These are phyloP conservation scores for Lachnellula occidentalis DNA, from an alignment of 2,329 filamentous ascomycete genomes.

Conservation along the genomic window DNA sequence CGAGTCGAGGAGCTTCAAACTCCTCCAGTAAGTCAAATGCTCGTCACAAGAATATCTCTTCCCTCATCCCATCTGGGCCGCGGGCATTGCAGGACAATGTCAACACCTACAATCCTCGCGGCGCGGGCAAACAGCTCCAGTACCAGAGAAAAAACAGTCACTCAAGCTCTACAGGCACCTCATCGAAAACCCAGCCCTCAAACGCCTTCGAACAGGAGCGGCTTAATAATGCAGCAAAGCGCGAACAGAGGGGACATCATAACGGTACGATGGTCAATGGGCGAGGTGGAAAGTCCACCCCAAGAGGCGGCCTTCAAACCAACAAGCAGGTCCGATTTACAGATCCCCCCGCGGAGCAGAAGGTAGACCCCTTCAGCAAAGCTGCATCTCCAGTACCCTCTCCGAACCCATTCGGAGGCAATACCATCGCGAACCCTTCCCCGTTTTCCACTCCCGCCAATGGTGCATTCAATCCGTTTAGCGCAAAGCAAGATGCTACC, in stretches of 20 bases:
- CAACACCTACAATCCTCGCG: slow-evolving; percentile 6
- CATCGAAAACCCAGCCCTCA: slow-evolving; percentile 8
- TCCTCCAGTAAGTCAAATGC: slow-evolving; percentile 28
- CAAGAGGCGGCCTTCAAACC: slow-evolving; percentile 9
- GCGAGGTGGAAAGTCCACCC: slow-evolving; percentile 19
- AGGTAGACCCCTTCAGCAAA: slow-evolving; percentile 6
- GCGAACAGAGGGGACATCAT: slow-evolving; percentile 21
- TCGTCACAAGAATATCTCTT: neutral
- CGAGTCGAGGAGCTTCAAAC: slow-evolving; percentile 30
- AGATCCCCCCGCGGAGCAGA: slow-evolving; percentile 9
- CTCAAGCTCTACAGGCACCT: slow-evolving; percentile 19
- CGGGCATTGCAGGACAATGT: slow-evolving; percentile 11
- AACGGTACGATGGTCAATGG: slow-evolving; percentile 16
- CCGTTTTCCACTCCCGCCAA: slow-evolving; percentile 11
- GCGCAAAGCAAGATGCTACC: neutral
- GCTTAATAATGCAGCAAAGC: slow-evolving; percentile 31
- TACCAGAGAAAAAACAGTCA: slow-evolving; percentile 8
- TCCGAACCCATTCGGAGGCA: slow-evolving; percentile 15
- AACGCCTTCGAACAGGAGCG: slow-evolving; percentile 29
- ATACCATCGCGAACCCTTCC: slow-evolving; percentile 1
- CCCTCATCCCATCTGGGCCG: slow-evolving; percentile 4
- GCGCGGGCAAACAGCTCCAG: slow-evolving; percentile 9
- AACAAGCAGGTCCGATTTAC: slow-evolving; percentile 27
- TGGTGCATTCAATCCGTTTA: slow-evolving; percentile 15
- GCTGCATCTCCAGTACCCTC: slow-evolving; percentile 2